Evolutionary conservation across 805 yeast species (phyloP), one percentile per base, ranked within the genome.

Genomic region (Starmerella apicola): DNA sequence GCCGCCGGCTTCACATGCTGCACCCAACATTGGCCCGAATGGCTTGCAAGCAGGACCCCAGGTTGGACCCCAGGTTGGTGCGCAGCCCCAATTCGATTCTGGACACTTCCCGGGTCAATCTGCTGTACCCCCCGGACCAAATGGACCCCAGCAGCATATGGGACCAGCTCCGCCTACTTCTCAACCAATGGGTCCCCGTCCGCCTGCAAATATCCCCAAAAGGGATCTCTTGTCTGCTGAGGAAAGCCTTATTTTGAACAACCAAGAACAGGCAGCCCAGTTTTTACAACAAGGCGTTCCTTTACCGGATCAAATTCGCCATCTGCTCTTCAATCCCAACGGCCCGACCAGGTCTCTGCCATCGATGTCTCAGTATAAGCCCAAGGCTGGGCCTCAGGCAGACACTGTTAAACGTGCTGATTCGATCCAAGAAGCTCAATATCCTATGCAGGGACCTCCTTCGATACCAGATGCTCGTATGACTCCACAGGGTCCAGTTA

Each of bases 251-350:
- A 32, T 42, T 15, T 30, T 46, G 25, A 32, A 19, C 20, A 13
- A 34, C 28, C 51, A 48, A 35, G 44, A 43, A 20, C 21, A 17
- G 19, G 53, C 53, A 4, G 39, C 32, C 18, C 37, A 44, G 16
- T 31, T 42, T 3, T 39, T 49, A 24, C 39, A 38, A 27, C 8
- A 13, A 5, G 48, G 45, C 26, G 43, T 37, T 27, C 35, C 42
- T 12, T 12, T 48, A 15, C 39, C 47, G 12, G 42, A 42, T n/a
- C 17, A 24, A 5, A 22, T 46, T 9, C 37, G 37, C 18, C 31
- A 41, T n/a, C 36, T 33, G n/a, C 35, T 48, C 7, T 38, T 48
- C 26, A 32, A 29, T 4, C 37, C 35, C 12, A 36, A 26, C 15
- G 42, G 45, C 13, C 39, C 38, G 7, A 30, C 45, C 2, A 31